Evolutionary conservation across 805 yeast genomes (phyloP), one percentile per base, ranked within the genome.

Genomic region (Blastobotrys parvus): DNA sequence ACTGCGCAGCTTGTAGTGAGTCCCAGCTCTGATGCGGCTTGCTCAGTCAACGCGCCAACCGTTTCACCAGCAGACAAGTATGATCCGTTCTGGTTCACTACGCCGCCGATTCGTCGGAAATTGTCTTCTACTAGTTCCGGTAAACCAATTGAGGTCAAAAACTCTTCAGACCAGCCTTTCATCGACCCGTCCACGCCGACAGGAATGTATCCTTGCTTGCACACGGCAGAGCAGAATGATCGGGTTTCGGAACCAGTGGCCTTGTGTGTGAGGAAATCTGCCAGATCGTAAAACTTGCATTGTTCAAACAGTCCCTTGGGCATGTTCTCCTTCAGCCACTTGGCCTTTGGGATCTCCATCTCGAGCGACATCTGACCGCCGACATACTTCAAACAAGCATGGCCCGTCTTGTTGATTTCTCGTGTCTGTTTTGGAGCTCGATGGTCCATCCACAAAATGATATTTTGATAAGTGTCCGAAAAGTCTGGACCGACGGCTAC

Each of bases 291-390:
- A 63, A 92, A 92, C 66, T 86, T 82, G 54, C 82, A 75, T 23
- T 67, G 55, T 4, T 62, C 59, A 61, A 86, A 83, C 65, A 42
- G 63, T 13, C 69, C 76, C 27, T 67, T 65, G 3, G 94, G 84
- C 69, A 88, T 66, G 63, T 92, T 72, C 61, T 83, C 80, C 61
- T 90, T 90, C 58, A 92, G 73, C 98, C 98, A 92, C 67, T 85
- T 84, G 67, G 87, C 88, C 65, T 92, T 92, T 48, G 98, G 98
- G 51, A 92, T 72, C 60, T 92, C 97, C 97, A 92, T 92, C 64
- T 90, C 98, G 57, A 92, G 83, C 40, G 97, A 88, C 97, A 92
- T 90, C 55, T 80, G 81, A 16, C 97, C 97, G 46, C 98, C 98
- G 16, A 92, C 97, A 60, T 86, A 92, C 60, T 85, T 82, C 57